Conservation (phyloP, 2,329 filamentous ascomycete species). For the Fusarium sp. region DNA sequence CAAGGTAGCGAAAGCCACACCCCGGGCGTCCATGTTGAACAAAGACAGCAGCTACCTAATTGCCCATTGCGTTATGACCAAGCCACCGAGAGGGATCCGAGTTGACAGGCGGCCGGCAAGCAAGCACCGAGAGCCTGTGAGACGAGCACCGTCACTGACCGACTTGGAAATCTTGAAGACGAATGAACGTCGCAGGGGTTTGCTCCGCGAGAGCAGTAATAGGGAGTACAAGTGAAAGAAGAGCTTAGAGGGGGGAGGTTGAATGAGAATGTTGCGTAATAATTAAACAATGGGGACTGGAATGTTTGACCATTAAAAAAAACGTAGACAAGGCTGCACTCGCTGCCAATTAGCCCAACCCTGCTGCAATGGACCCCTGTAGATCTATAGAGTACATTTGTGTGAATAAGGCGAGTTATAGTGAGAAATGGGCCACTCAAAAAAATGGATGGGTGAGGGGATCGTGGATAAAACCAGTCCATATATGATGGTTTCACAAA, state of each 20-base stretch:
- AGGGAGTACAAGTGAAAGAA: constrained; percentile 18
- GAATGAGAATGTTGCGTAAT: constrained; percentile 32
- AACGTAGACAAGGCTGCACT: constrained; percentile 31
- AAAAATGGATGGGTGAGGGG: constrained; percentile 6
- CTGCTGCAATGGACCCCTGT: constrained; percentile 12
- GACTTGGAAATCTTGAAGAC: constrained; percentile 19
- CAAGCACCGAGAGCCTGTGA: constrained; percentile 25
- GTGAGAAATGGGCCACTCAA: not conserved
- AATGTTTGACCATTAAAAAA: constrained; percentile 28
- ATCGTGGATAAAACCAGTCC: not conserved
- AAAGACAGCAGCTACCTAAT: constrained; percentile 33
- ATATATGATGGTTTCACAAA: constrained; percentile 27
- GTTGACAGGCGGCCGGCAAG: constrained; percentile 28
- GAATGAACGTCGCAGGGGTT: constrained; percentile 26
- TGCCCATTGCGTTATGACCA: constrained; percentile 41
- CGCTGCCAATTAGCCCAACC: constrained; percentile 18
- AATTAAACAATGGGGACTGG: constrained; percentile 38
- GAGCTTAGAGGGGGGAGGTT: constrained; percentile 21
- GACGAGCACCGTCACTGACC: constrained; percentile 27
- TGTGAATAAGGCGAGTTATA: not conserved
- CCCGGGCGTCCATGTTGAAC: constrained; percentile 29
- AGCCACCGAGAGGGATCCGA: constrained; percentile 40
- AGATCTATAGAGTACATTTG: not conserved
- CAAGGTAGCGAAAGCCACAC: constrained; percentile 24
- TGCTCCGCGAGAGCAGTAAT: constrained; percentile 21